Evolutionary conservation across 257 asterid genomes (phyloP).

Genomic region (Lavandula angustifolia): DNA sequence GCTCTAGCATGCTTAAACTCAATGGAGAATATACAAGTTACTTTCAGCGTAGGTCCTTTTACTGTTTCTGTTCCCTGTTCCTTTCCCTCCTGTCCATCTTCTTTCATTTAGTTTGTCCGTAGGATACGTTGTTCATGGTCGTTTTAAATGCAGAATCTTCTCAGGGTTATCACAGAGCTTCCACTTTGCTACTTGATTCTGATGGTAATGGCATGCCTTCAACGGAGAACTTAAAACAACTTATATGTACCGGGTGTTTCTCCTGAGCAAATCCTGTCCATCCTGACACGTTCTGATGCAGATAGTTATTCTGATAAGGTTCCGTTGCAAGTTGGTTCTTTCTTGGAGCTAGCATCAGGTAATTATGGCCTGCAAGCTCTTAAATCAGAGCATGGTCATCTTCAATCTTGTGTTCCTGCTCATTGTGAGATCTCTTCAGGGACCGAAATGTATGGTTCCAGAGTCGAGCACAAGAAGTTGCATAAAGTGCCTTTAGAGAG

Average conservation of each 20-base stretch:
- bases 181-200: constrained; percentile 24
- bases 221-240: constrained; percentile 22
- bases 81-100: not conserved
- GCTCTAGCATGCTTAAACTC: constrained; percentile 15
- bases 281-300: constrained; percentile 41
- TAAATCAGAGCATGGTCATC: constrained; percentile 23
- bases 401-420: constrained; percentile 28
- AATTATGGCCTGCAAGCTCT: constrained; percentile 27
- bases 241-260: constrained; percentile 29
- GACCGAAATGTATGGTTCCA: constrained; percentile 26
- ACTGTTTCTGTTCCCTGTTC: not conserved
- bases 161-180: constrained; percentile 21
- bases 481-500: constrained; percentile 22
- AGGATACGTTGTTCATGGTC: not conserved
- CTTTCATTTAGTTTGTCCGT: not conserved
- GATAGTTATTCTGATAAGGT: constrained; percentile 38
- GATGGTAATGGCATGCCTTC: constrained; percentile 35
- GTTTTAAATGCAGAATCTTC: constrained; percentile 36
- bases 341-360: constrained; percentile 37
- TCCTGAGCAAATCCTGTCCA: constrained; percentile 43
- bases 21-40: constrained; percentile 21
- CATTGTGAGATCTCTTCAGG: constrained; percentile 31
- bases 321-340: constrained; percentile 27
- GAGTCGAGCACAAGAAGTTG: constrained; percentile 22
- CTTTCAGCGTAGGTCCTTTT: constrained; percentile 31